These are phyloP conservation scores for Plasmodium inui DNA, from an alignment of 169 alveolate species.

Conservation along the genomic window DNA sequence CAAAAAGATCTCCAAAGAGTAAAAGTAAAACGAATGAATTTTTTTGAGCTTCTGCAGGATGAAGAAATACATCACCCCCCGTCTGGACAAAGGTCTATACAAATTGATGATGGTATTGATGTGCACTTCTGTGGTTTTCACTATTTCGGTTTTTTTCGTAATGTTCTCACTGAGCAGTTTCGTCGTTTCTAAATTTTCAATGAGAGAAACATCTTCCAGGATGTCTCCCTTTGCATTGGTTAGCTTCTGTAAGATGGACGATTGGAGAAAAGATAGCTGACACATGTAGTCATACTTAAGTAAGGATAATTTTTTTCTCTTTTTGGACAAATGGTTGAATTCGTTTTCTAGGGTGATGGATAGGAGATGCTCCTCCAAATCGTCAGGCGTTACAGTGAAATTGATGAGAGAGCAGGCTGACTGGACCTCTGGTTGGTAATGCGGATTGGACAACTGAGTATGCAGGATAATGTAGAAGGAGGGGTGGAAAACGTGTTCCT, in stretches of 20 bases:
- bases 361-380: constrained; percentile 95
- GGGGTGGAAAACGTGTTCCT: constrained; percentile 90
- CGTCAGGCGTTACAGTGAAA: constrained; percentile 94
- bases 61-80: constrained; percentile 95
- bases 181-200: constrained; percentile 94
- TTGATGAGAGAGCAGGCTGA: constrained; percentile 95
- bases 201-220: constrained; percentile 94
- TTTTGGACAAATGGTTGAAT: constrained; percentile 93
- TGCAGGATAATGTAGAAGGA: constrained; percentile 93
- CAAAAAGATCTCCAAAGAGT: constrained; percentile 95
- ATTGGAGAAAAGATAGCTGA: constrained; percentile 94
- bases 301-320: constrained; percentile 93
- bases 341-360: constrained; percentile 95
- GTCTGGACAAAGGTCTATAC: constrained; percentile 95
- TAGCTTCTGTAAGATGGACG: constrained; percentile 91
- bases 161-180: constrained; percentile 94
- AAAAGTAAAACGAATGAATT: constrained; percentile 78
- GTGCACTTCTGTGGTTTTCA: constrained; percentile 94
- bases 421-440: constrained; percentile 96
- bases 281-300: constrained; percentile 95
- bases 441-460: constrained; percentile 96
- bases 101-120: constrained; percentile 94
- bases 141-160: constrained; percentile 93
- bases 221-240: constrained; percentile 94
- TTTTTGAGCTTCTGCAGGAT: constrained; percentile 89